Percentiles rank a stretch among this genome's conserved stretches.
Conservation (phyloP, 805 yeast species). For the Candida maesae region DNA sequence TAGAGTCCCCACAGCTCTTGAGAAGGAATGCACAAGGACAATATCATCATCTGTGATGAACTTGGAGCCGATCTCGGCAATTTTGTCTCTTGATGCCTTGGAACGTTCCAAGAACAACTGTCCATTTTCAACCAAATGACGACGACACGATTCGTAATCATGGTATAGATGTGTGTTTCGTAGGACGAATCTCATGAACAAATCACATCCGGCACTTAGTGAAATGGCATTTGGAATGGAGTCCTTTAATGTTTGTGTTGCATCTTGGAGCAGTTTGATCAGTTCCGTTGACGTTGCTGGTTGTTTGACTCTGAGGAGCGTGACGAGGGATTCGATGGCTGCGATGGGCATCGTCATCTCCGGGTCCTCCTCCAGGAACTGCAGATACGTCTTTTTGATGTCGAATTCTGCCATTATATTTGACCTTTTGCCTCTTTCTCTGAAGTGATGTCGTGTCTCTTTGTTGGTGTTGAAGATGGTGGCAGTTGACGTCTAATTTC, state of each 20-base stretch:
- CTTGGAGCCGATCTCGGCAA: constrained; percentile 83
- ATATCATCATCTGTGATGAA: constrained; percentile 93
- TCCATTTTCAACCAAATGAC: constrained; percentile 89
- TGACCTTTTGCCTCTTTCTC: constrained; percentile 3
- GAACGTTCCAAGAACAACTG: constrained; percentile 89
- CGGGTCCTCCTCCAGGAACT: constrained; percentile 81
- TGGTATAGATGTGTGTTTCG: constrained; percentile 81
- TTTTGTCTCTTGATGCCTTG: constrained; percentile 79
- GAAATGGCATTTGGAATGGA: constrained; percentile 90
- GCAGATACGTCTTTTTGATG: constrained; percentile 74
- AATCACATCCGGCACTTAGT: constrained; percentile 94
- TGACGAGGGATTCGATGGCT: constrained; percentile 91
- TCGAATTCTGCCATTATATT: constrained; percentile 50
- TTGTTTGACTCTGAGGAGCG: constrained; percentile 73
- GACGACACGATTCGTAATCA: constrained; percentile 93
- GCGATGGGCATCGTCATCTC: constrained; percentile 99
- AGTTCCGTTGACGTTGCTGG: constrained; percentile 94
- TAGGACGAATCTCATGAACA: constrained; percentile 89
- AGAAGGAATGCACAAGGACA: constrained; percentile 83
- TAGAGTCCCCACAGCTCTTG: constrained; percentile 83
- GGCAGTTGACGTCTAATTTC: no score
- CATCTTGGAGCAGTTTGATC: constrained; percentile 73
- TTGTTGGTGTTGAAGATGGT: no score
- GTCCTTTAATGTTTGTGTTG: constrained; percentile 68
- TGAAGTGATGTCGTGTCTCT: no score